phyloP scores from a whole-genome alignment of 129 eudicot genomes.

The Oenanthe sinensis region DNA sequence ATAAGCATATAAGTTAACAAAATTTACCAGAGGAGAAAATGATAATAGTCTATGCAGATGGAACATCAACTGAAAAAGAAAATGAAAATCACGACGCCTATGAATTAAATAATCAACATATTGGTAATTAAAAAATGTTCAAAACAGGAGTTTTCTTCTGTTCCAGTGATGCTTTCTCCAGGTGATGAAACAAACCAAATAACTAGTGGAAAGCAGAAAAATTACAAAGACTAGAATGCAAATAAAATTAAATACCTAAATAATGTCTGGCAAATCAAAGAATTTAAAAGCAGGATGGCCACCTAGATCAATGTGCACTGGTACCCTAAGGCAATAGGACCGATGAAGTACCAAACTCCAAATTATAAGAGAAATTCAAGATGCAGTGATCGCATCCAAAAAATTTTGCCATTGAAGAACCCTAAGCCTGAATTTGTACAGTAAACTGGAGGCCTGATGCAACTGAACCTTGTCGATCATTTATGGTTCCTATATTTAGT shows the following conservation, averaged over 20 bases:
- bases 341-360: neutral
- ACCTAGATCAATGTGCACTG: neutral
- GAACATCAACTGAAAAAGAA: neutral
- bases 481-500: neutral
- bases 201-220: neutral
- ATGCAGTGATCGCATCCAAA: neutral
- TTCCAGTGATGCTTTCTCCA: neutral
- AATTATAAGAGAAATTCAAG: neutral
- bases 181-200: neutral
- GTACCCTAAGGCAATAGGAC: neutral
- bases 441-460: neutral
- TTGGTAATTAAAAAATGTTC: neutral
- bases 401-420: neutral
- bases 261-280: neutral
- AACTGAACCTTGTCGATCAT: neutral
- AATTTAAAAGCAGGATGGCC: neutral
- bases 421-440: neutral
- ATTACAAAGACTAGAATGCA: neutral
- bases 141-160: neutral
- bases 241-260: neutral
- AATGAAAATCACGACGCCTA: neutral
- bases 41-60: neutral
- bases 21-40: neutral
- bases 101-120: neutral
- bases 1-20: neutral